Percentiles rank a stretch among this genome's conserved stretches.
Conservation (phyloP, 805 yeast species). For the Ogataea degrootiae region DNA sequence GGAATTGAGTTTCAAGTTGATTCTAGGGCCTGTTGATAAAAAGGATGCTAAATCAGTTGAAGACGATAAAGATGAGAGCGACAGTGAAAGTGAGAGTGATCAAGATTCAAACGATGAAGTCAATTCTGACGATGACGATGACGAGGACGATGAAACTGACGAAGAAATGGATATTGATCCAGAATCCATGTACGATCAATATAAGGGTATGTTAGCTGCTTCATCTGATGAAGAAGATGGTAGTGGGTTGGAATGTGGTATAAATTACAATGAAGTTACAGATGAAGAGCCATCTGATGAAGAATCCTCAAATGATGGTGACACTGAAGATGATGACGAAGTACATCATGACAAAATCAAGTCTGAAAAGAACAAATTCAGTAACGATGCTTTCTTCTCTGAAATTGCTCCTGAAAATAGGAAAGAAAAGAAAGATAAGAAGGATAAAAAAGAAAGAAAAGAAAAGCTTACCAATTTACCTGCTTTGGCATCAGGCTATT, state of each 20-base stretch:
- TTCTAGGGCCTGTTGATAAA: conserved; percentile 25
- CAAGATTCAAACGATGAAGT: conserved; percentile 17
- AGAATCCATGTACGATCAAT: conserved; percentile 19
- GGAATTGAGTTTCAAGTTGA: conserved; percentile 22
- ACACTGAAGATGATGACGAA: conserved; percentile 7
- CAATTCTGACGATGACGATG: conserved; percentile 11
- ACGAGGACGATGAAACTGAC: conserved; percentile 14
- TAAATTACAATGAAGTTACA: conserved; percentile 56
- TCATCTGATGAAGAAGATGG: conserved; percentile 41
- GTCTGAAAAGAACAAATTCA: conserved; percentile 33
- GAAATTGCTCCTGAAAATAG: conserved; percentile 11
- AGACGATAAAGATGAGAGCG: conserved; percentile 2
- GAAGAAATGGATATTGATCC: conserved; percentile 13
- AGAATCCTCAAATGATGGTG: conserved; percentile 1
- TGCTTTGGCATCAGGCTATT: conserved; percentile 71
- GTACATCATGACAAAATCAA: conserved; percentile 48
- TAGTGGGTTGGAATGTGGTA: conserved; percentile 21
- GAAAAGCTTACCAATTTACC: conserved; percentile 46
- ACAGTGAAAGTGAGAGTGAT: conserved; percentile 9
- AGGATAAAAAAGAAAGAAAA: conserved; percentile 27
- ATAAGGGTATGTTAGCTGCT: conserved; percentile 34
- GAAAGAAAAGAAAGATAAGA: conserved; percentile 19
- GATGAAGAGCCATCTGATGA: conserved; percentile 55
- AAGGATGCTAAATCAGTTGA: conserved; percentile 20
- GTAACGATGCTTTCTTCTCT: conserved; percentile 40